These are phyloP conservation scores for Ogataea philodendri DNA, from an alignment of 805 yeast species.

Conservation along the genomic window DNA sequence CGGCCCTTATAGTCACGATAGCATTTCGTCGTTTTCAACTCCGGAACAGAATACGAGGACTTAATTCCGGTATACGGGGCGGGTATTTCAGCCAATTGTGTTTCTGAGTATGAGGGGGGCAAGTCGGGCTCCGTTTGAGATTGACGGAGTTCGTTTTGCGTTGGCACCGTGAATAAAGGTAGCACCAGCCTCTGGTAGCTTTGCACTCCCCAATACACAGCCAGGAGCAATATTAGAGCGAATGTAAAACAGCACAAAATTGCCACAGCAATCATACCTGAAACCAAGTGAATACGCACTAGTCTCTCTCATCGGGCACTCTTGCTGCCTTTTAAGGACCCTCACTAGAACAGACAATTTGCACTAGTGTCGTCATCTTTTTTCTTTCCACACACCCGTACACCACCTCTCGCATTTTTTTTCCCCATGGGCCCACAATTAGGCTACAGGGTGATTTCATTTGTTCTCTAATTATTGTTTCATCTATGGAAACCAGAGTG, in stretches of 20 bases:
- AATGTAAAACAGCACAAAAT: slow-evolving; percentile 11
- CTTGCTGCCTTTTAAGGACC: not conserved
- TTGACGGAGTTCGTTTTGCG: no score
- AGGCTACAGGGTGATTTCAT: no score
- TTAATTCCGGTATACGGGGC: slow-evolving; percentile 8
- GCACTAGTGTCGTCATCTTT: no score
- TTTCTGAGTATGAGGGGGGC: slow-evolving; percentile 20
- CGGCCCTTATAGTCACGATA: slow-evolving; percentile 17
- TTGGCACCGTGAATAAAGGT: slow-evolving; percentile 6
- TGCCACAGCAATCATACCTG: slow-evolving; percentile 10
- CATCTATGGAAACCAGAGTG: slow-evolving; percentile 9
- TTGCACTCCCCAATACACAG: slow-evolving; percentile 13
- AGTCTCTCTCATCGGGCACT: not conserved
- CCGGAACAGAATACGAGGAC: slow-evolving; percentile 19
- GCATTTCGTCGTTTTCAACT: slow-evolving; percentile 10
- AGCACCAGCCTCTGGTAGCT: slow-evolving; percentile 11
- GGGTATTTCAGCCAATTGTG: slow-evolving; percentile 12
- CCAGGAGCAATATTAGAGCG: slow-evolving; percentile 7
- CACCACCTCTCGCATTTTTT: no score
- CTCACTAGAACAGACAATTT: slow-evolving; percentile 12
- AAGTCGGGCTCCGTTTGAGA: no score
- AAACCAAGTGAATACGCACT: not conserved
- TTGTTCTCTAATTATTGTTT: no score
- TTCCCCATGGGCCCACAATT: no score
- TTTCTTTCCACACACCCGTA: slow-evolving; percentile 10